Base-by-base conservation (phyloP, 1,284 basidiomycete genomes). In the Takashimella tepidaria region DNA sequence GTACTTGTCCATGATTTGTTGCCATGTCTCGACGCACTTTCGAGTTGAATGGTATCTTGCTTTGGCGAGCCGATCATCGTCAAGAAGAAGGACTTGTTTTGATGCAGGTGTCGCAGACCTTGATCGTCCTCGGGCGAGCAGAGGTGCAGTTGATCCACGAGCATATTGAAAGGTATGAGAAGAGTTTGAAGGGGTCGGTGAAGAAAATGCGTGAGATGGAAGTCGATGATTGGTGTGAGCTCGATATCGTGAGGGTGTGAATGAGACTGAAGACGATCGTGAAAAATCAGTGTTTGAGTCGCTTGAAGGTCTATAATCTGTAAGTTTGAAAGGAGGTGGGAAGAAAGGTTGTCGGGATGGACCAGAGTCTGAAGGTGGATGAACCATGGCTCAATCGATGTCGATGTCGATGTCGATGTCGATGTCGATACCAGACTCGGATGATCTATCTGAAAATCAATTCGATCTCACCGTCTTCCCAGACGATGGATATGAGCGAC, bases 1-100 rank as follows among this genome's bases (percentile, higher is more conserved):
- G 55, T 74, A 76, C 54, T 69, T 70, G 20, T 67, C 61, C 4
- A 61, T 57, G 47, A 77, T 62, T 13, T 56, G 46, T 23, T 72
- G 66, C 70, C 71, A 76, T 1, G 58, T 58, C 1, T 55, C 52
- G 13, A 37, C 31, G 31, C 31, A 37, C 31, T 37, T 37, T 37
- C 31, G 31, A 8, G 31, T 37, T 16, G 31, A 65, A 48, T 3
- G 60, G 51, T 8, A 37, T 11, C 47, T 6, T 10, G 40, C n/a
- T 21, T n/a, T 24, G 5, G 26, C 13, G 16, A 49, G 26, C 16
- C 40, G 22, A 31, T 49, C 47, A 21, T 27, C 31, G 16, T 37
- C 31, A 16, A 37, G 10, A 8, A 37, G 16, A 16, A 37, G 31
- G 10, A 8, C 10, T 16, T 37, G 31, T 16, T 37, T 8, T 37